Conservation (phyloP, 2,329 filamentous ascomycete species). For the Alternaria dauci region DNA sequence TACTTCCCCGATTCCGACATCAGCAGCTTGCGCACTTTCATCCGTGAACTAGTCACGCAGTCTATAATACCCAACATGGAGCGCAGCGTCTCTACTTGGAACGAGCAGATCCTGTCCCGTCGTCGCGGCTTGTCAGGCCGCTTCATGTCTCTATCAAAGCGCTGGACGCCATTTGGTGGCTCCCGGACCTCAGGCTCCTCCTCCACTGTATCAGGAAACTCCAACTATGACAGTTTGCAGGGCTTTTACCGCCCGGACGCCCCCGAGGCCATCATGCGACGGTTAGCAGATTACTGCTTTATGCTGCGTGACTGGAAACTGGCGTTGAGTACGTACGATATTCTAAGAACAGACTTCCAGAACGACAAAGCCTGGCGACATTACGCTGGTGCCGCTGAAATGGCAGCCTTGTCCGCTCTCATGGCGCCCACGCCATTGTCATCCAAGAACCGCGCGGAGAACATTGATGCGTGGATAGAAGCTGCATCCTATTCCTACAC, state of each 20-base stretch:
- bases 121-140: slow-evolving; percentile 87
- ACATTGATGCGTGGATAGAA: slow-evolving; percentile 86
- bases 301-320: slow-evolving; percentile 98
- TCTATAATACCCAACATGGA: slow-evolving; percentile 98
- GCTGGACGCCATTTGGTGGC: slow-evolving; percentile 83
- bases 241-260: slow-evolving; percentile 86
- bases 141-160: slow-evolving; percentile 93
- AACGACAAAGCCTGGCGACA: slow-evolving; percentile 98
- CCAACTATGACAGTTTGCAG: slow-evolving; percentile 78
- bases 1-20: slow-evolving; percentile 94
- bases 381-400: slow-evolving; percentile 92
- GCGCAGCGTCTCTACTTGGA: slow-evolving; percentile 88
- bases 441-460: slow-evolving; percentile 80
- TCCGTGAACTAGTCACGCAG: slow-evolving; percentile 94
- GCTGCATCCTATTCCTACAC: slow-evolving; percentile 92
- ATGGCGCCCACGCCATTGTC: slow-evolving; percentile 76
- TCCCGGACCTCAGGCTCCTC: slow-evolving; percentile 66
- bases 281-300: slow-evolving; percentile 92
- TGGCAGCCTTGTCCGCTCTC: slow-evolving; percentile 86
- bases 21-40: slow-evolving; percentile 84
- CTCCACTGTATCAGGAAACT: slow-evolving; percentile 60
- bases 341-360: slow-evolving; percentile 85
- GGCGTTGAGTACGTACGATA: slow-evolving; percentile 88
- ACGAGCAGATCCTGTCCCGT: slow-evolving; percentile 93
- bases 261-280: slow-evolving; percentile 90